Evolutionary conservation across 352 stramenopile genomes (phyloP), one percentile per base, ranked within the genome.

Genomic region (Phytophthora vignae): DNA sequence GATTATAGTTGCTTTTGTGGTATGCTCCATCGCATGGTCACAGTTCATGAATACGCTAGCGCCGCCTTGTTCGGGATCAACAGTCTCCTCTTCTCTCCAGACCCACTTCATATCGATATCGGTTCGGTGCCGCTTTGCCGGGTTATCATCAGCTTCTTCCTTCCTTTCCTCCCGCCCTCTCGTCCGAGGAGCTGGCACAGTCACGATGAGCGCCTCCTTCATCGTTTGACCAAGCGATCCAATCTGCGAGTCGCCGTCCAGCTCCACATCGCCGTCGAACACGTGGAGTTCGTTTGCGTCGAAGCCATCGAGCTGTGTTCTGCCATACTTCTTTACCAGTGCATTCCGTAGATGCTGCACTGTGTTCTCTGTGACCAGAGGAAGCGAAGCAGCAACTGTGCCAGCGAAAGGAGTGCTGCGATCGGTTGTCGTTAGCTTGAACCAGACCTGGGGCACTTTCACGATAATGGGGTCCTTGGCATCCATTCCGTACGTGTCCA

Each of bases 1-100:
- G 10, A 14, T 57, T 33, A 17, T 61, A 72, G 29, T 61, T 72
- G 1, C 2, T 11, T 44, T 56, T 12, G 49, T 72, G 65, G 67
- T 33, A 22, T 65, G 33, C 9, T 55, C 4, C 22, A 27, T 31
- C 12, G 57, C 65, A 21, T 6, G 31, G 5, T 72, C 57, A 27
- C 49, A 49, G 22, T 56, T 61, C 29, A 67, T 52, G 27, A 68
- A 68, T 17, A 0, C 60, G 50, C 61, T 62, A 10, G 2, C 5
- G 0, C 14, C 17, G 14, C 17, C 38, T 44, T 44, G 10, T 17
- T 3, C 15, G 25, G 44, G 25, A 52, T 52, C 14, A 17, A 22
- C n/a, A 6, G 44, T 4, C 44, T 52, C 17, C 17, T 19, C 17
- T 17, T 52, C 44, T 10, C 2, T 2, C 44, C 44, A 52, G 14